Evolutionary conservation across 768 basidiomycete species (phyloP).

Genomic region (Exidia glandulosa): DNA sequence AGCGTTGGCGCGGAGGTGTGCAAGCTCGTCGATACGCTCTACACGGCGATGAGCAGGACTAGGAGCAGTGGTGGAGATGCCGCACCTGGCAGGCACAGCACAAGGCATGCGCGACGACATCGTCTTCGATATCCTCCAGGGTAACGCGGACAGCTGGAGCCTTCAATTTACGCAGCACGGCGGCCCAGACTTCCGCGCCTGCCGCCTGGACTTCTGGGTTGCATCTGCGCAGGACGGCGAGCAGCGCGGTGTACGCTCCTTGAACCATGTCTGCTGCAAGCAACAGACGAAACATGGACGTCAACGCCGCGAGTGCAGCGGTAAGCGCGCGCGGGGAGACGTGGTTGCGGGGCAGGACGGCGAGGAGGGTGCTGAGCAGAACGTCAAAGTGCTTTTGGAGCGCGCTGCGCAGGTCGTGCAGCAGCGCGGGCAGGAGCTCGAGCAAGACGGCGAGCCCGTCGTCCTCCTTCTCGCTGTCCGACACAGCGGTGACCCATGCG

Average conservation of each 20-base stretch:
- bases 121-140: slow-evolving; percentile 29
- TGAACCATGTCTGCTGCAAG: slow-evolving; percentile 30
- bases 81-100: slow-evolving; percentile 71
- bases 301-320: slow-evolving; percentile 53
- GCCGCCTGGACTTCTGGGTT: slow-evolving; percentile 63
- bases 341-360: slow-evolving; percentile 38
- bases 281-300: slow-evolving; percentile 60
- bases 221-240: slow-evolving; percentile 43
- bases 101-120: slow-evolving; percentile 45
- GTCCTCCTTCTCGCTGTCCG: slow-evolving; percentile 31
- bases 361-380: slow-evolving; percentile 44
- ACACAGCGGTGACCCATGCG: slow-evolving; percentile 49
- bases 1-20: slow-evolving; percentile 66
- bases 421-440: slow-evolving; percentile 72
- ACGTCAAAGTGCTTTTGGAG: slow-evolving; percentile 50
- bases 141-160: slow-evolving; percentile 42
- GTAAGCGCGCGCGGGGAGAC: slow-evolving; percentile 53
- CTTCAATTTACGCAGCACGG: slow-evolving; percentile 62
- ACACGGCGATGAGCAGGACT: background rate
- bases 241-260: slow-evolving; percentile 46
- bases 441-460: slow-evolving; percentile 65
- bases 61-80: background rate
- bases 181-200: slow-evolving; percentile 82
- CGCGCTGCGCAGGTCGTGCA: slow-evolving; percentile 72
- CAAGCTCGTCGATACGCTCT: slow-evolving; percentile 77